Conservation (phyloP, 768 basidiomycete genomes). For the Tricholoma terreum region DNA sequence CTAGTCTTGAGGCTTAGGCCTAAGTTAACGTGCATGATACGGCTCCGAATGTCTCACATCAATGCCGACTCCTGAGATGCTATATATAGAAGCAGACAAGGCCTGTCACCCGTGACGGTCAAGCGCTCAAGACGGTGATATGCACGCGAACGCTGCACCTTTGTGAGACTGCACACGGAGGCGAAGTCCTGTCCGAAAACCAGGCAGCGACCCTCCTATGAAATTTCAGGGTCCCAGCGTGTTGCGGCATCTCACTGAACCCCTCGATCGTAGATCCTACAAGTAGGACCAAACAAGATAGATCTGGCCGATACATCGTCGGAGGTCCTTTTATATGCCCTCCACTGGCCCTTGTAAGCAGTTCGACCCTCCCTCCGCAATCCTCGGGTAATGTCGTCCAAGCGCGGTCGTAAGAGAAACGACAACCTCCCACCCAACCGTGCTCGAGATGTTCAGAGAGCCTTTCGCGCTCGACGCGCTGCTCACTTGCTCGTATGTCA, state of each 20-base stretch:
- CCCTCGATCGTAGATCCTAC: constrained; percentile 15
- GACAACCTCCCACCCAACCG: constrained; percentile 78
- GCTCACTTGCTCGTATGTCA: constrained; percentile 74
- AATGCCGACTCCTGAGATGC: background rate
- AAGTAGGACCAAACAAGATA: constrained; percentile 19
- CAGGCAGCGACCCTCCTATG: constrained; percentile 1
- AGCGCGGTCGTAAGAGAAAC: constrained; percentile 83
- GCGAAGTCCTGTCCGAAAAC: background rate
- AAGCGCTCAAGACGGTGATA: background rate
- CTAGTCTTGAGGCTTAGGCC: background rate
- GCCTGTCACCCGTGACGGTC: background rate
- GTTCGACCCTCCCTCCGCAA: constrained; percentile 20
- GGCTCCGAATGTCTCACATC: constrained; percentile 1
- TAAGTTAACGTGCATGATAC: background rate
- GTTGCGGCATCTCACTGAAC: constrained; percentile 4
- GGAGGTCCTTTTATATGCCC: constrained; percentile 43
- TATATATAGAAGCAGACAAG: background rate
- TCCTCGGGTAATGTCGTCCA: constrained; percentile 66
- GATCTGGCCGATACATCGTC: constrained; percentile 30
- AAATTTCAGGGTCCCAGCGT: constrained; percentile 4
- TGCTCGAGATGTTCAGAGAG: constrained; percentile 85
- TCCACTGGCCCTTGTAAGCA: constrained; percentile 20
- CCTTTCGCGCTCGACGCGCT: constrained; percentile 84
- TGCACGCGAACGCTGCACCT: background rate
- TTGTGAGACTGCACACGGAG: background rate